These are phyloP conservation scores for Medicago truncatula DNA, from an alignment of 306 rosid species.

Conservation along the genomic window DNA sequence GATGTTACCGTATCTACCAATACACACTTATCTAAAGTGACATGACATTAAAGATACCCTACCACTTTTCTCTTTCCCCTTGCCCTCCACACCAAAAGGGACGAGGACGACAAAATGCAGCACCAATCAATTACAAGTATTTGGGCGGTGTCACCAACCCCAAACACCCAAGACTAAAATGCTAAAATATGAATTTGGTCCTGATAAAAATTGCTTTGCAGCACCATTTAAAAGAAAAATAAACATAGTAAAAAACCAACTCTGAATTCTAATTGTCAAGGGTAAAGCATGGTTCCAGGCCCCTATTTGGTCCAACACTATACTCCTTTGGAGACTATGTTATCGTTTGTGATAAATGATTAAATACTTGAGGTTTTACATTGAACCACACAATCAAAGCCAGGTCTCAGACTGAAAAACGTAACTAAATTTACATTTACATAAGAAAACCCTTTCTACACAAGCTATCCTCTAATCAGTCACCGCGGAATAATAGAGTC, in stretches of 20 bases:
- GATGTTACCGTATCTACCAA: no score
- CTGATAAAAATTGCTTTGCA: neutral
- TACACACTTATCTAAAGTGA: no score
- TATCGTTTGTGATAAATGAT: neutral
- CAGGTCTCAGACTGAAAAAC: neutral
- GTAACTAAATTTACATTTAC: constrained; percentile 2
- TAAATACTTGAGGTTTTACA: neutral
- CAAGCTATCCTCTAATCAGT: constrained; percentile 44
- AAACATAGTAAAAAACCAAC: constrained; percentile 4
- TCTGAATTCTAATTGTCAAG: neutral
- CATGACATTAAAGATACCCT: no score
- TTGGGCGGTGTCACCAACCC: neutral
- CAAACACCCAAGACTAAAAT: neutral
- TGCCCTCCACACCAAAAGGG: neutral
- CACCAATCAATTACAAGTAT: neutral
- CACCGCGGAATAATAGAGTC: constrained; percentile 47
- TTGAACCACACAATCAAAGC: constrained; percentile 17
- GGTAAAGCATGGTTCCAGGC: neutral
- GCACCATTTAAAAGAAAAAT: neutral
- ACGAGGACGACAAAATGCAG: neutral
- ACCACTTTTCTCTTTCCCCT: no score
- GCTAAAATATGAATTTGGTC: neutral
- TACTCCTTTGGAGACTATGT: neutral
- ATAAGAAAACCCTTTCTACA: constrained; percentile 30
- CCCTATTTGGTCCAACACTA: neutral